These are phyloP conservation scores for Trypanosomatidae sp. DNA, from an alignment of 208 protist species.

Conservation along the genomic window DNA sequence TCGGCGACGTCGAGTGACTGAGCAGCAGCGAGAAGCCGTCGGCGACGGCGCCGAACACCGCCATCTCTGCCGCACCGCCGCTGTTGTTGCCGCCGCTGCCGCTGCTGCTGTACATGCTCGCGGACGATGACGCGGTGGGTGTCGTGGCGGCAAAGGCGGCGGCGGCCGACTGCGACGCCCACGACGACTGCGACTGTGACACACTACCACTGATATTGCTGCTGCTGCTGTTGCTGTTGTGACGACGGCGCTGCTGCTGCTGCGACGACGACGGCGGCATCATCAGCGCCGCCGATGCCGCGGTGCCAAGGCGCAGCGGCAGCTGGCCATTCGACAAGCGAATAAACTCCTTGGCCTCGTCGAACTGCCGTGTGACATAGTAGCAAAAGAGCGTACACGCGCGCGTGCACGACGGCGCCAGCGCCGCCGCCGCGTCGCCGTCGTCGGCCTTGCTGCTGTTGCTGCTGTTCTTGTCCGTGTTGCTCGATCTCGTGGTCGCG, in stretches of 20 bases:
- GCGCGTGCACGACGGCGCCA: constrained; percentile 69
- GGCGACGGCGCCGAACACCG: background rate
- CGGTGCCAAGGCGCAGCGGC: constrained; percentile 8
- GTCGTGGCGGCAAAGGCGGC: constrained; percentile 2
- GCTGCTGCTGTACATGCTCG: constrained; percentile 6
- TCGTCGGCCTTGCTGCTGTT: background rate
- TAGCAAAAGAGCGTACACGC: constrained; percentile 83
- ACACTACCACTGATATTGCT: too few species aligned
- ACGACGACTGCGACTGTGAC: too few species aligned
- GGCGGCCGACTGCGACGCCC: too few species aligned
- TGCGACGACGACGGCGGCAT: too few species aligned
- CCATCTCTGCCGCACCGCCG: constrained; percentile 2
- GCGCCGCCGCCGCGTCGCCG: constrained; percentile 13
- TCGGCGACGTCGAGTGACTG: background rate
- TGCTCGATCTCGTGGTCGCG: too few species aligned
- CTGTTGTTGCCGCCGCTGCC: constrained; percentile 5
- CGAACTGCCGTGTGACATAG: constrained; percentile 72
- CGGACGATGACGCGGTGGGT: constrained; percentile 2
- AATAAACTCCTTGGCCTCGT: constrained; percentile 74
- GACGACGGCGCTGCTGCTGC: too few species aligned
- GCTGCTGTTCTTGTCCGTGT: constrained; percentile 2
- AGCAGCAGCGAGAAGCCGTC: too few species aligned
- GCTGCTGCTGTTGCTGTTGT: too few species aligned
- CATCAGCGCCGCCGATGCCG: background rate
- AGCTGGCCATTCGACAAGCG: constrained; percentile 55